These are phyloP conservation scores for Podospora pseudopauciseta DNA, from an alignment of 495 filamentous ascomycete genomes.

Conservation along the genomic window DNA sequence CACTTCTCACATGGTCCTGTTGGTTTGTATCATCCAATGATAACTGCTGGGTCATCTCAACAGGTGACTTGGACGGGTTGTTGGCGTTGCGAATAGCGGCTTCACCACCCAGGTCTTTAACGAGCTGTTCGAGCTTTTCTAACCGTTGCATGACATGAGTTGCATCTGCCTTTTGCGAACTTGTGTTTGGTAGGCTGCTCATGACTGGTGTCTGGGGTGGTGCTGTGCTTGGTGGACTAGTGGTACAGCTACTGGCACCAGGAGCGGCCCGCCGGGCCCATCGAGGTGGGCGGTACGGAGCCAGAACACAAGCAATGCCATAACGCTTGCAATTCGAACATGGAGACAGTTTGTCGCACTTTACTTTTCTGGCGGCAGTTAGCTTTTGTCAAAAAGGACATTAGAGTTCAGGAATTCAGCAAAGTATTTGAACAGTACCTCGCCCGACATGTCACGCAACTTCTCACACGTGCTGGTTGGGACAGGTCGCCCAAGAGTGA, in stretches of 20 bases:
- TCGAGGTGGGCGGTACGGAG: constrained; percentile 45
- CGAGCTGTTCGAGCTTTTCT: constrained; percentile 50
- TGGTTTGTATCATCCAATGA: constrained; percentile 40
- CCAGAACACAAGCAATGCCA: constrained; percentile 52
- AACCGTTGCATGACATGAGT: constrained; percentile 50
- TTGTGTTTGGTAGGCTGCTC: constrained; percentile 15
- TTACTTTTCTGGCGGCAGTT: constrained; percentile 52
- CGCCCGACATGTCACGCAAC: constrained; percentile 9
- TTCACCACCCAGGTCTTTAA: constrained; percentile 49
- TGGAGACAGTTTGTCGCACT: constrained; percentile 57
- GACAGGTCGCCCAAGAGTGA: background rate
- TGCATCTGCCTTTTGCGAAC: background rate
- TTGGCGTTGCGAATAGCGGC: constrained; percentile 41
- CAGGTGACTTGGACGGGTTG: constrained; percentile 27
- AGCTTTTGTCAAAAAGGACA: no score
- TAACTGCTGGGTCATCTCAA: constrained; percentile 19
- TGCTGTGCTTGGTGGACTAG: constrained; percentile 6
- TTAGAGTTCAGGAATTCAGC: background rate
- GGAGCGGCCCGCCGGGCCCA: constrained; percentile 46
- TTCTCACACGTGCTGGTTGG: background rate
- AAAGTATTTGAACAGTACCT: constrained; percentile 27
- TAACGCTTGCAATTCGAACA: constrained; percentile 59
- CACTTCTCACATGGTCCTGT: constrained; percentile 49
- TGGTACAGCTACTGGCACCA: background rate
- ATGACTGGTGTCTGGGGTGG: constrained; percentile 17